Base-by-base conservation (phyloP, 768 basidiomycete genomes). In the Megacollybia marginata region DNA sequence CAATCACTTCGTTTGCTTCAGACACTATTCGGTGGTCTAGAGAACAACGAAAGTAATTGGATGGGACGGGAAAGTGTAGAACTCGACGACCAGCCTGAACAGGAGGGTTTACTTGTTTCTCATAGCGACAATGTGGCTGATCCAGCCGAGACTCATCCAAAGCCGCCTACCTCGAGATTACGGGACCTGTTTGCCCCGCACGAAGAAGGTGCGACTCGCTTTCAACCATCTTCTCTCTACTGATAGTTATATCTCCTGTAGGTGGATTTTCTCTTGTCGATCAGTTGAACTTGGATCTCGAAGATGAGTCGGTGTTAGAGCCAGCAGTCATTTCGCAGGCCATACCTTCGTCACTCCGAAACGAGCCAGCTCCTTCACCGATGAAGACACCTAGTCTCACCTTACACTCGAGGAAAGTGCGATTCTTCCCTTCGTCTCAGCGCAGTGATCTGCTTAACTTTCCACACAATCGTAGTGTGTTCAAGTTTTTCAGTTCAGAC, bases 111-210 rank as follows among this genome's bases (percentile, higher is more conserved):
- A 54, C 62, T 57, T 13, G 55, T 54, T 13, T 46, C 51, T 36
- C 56, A 59, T 55, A 45, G 20, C 57, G 42, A 57, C 32, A 35
- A 48, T 49, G 48, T 47, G 42, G 19, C 51, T 46, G 49, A 54
- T 38, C 32, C 52, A 38, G 56, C 49, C 19, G 52, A 50, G 12
- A 40, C 18, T 2, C 5, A 13, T 8, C 4, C 23, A 19, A 10
- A 31, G 13, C 12, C 34, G 18, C 5, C 36, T 10, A 19, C 34
- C 0, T n/a, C 42, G 15, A 79, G 71, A 31, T 70, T 92, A 18
- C 87, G 87, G 58, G 83, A 87, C 54, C 67, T 91, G 5, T 90
- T 92, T 55, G 81, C 81, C 15, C 84, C 86, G 0, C 72, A 71
- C 18, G 81, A 82, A 54, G 80, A 83, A 59, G 76, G 85, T 83